phyloP scores from a whole-genome alignment of 75 land plant genomes.

The Pseudotsuga menziesii region DNA sequence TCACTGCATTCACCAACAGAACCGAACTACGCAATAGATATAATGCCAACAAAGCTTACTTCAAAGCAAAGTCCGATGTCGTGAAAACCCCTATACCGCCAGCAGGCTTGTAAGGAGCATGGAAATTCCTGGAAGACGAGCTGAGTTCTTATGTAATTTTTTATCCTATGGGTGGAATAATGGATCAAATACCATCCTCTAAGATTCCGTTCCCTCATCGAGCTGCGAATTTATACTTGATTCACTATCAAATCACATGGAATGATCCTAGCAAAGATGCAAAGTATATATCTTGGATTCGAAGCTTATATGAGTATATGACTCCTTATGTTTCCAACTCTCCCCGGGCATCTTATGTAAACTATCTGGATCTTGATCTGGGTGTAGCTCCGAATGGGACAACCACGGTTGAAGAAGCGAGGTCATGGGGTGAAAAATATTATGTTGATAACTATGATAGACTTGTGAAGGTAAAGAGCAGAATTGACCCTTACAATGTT shows the following conservation, averaged over 20 bases:
- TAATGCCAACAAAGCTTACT: neutral
- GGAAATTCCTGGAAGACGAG: slow-evolving; percentile 10
- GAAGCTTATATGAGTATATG: slow-evolving; percentile 15
- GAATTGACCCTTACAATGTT: slow-evolving; percentile 14
- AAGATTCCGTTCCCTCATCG: slow-evolving; percentile 25
- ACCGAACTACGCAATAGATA: neutral
- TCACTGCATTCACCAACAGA: neutral
- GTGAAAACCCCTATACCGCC: slow-evolving; percentile 15
- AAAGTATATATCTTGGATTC: neutral
- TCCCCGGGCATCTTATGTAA: slow-evolving; percentile 8
- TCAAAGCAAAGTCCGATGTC: slow-evolving; percentile 18
- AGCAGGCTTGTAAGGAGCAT: neutral
- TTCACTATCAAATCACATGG: slow-evolving; percentile 24
- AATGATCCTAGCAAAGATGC: neutral
- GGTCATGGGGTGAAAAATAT: slow-evolving; percentile 9
- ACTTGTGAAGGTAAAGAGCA: slow-evolving; percentile 9
- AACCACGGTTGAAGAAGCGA: neutral
- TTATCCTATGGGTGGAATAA: slow-evolving; percentile 16
- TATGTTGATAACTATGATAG: slow-evolving; percentile 10
- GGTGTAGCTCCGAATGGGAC: neutral
- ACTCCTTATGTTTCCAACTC: neutral
- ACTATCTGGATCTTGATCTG: slow-evolving; percentile 16
- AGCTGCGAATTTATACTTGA: slow-evolving; percentile 17
- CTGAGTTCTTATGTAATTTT: slow-evolving; percentile 12
- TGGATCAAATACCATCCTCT: slow-evolving; percentile 3